Base-by-base conservation (phyloP, 345 rosid species). In the Erucastrum elatum region DNA sequence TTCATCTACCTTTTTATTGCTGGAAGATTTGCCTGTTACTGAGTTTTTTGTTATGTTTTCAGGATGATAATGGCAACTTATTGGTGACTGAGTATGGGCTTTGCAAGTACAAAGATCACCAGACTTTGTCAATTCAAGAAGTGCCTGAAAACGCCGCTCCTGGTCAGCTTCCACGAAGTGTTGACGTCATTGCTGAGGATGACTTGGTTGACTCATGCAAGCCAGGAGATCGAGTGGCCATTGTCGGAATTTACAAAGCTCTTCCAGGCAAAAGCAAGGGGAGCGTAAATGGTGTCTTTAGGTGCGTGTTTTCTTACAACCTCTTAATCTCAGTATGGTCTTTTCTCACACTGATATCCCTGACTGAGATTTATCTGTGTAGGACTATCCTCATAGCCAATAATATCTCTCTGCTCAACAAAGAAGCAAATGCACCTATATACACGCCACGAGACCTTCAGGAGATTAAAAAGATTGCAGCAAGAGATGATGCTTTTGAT, bases 131-230 rank as follows among this genome's bases (percentile, higher is more conserved):
- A 51, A 87, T 95, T 82, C 99, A 95, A 87, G 99, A 95, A 88
- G 91, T 95, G 67, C 99, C 99, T 7, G 99, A 95, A 81, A 95
- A 93, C 78, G 86, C 99, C 82, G 98, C 99, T 83, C 99, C 99
- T 75, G 99, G 99, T 81, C 99, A 95, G 85, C 97, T 95, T 82
- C 99, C 99, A 61, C 89, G 99, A 58, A 91, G 97, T 0, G 97
- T 95, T 68, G 99, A 95, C 87, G 85, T 89, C 74, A 90, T 95
- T 75, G 93, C 89, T 74, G 99, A 95, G 88, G 99, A 95, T 79
- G 98, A 95, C 80, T 82, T 95, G 79, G 98, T 95, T 81, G 99
- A 95, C 81, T 88, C 92, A 56, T 95, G 99, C 81, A 95, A 95
- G 82, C 99, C 98, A 59, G 99, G 99, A 79, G 99, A 95, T 82